Percentiles rank a stretch among this genome's conserved stretches.
Conservation (phyloP, 345 rosid genomes). For the Brassica juncea region DNA sequence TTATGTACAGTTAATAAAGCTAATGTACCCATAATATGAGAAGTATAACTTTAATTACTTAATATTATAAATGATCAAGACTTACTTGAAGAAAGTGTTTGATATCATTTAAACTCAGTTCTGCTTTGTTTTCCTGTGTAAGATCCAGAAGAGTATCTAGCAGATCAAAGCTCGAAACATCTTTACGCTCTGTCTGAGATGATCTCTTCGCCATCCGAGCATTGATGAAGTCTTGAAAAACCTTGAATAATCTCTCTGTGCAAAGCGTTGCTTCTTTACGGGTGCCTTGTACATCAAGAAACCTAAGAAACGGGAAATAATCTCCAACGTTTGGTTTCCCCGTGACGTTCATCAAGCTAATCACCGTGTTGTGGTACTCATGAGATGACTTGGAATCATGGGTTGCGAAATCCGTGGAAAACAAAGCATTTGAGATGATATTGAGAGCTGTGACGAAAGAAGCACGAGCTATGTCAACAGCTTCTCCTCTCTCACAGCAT, state of each 20-base stretch:
- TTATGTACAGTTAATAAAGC: not conserved
- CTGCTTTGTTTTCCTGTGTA: constrained; percentile 20
- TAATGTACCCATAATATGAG: not conserved
- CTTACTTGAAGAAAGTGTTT: constrained; percentile 46
- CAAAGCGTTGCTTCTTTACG: constrained; percentile 21
- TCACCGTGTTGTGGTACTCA: constrained; percentile 39
- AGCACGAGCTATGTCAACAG: constrained; percentile 48
- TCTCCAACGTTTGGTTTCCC: constrained; percentile 54
- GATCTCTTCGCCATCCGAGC: constrained; percentile 21
- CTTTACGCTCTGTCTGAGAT: constrained; percentile 7
- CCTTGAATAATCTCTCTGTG: constrained; percentile 23
- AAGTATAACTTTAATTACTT: not conserved
- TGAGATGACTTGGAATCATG: constrained; percentile 28
- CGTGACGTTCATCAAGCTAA: constrained; percentile 37
- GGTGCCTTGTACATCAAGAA: constrained; percentile 49
- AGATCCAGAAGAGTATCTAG: constrained; percentile 44
- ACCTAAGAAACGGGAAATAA: constrained; percentile 43
- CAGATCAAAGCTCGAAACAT: constrained; percentile 40
- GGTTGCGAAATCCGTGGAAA: constrained; percentile 48
- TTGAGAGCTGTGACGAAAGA: constrained; percentile 46
- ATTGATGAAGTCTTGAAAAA: constrained; percentile 37
- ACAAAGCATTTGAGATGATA: constrained; percentile 47
- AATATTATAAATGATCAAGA: not conserved
- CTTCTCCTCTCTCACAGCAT: constrained; percentile 27
- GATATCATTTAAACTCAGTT: constrained; percentile 25